phyloP scores from a whole-genome alignment of 140 eudicot species.

The Cichorium intybus region DNA sequence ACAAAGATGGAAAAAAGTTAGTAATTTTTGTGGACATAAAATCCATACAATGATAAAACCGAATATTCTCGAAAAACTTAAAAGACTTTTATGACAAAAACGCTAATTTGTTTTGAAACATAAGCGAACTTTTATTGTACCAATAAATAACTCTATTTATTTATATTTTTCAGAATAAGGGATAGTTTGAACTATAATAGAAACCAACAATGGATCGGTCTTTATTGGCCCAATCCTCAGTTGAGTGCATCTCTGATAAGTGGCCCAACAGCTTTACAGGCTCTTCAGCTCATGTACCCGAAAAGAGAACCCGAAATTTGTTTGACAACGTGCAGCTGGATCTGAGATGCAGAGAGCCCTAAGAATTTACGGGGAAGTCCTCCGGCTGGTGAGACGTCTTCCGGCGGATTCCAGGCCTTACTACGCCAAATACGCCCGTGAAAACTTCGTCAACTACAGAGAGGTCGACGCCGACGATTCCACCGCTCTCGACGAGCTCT shows the following conservation, averaged over 20 bases:
- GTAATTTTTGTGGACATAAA: too few relatives aligned
- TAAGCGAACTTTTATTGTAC: too few relatives aligned
- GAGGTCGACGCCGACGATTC: constrained; percentile 59
- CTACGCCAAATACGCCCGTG: constrained; percentile 92
- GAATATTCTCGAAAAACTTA: too few relatives aligned
- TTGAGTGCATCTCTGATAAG: not conserved
- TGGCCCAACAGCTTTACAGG: not conserved
- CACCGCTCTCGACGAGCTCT: constrained; percentile 56
- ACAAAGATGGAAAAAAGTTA: too few relatives aligned
- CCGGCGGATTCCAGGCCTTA: constrained; percentile 77
- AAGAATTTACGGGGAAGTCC: constrained; percentile 80
- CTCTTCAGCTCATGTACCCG: constrained; percentile 20
- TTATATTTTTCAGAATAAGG: too few relatives aligned
- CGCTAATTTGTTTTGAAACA: too few relatives aligned
- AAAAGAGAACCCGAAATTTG: constrained; percentile 20
- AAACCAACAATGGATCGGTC: too few relatives aligned
- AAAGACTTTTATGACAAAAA: too few relatives aligned
- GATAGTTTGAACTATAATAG: too few relatives aligned
- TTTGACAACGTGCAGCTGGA: not conserved
- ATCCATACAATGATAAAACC: too few relatives aligned
- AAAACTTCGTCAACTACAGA: constrained; percentile 88
- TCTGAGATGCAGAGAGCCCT: constrained; percentile 60
- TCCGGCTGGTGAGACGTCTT: constrained; percentile 80
- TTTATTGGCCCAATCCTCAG: not conserved
- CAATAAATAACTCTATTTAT: too few relatives aligned